Evolutionary conservation across 129 eudicot species (phyloP), one percentile per base, ranked within the genome.

Genomic region (Flaveria robusta): DNA sequence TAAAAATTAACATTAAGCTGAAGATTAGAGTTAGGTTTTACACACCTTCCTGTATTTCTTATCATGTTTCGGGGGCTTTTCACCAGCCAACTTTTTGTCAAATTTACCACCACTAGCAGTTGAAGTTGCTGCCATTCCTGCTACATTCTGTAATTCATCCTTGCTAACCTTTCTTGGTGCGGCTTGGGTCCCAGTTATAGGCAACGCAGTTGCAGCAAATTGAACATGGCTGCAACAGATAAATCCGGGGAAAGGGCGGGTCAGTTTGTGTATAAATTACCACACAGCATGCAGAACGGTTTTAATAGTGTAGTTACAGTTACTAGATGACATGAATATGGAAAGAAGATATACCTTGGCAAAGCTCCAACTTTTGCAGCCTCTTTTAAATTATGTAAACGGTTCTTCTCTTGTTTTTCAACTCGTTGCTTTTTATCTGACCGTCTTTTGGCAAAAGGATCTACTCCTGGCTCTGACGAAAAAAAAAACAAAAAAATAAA

Each of bases 91-190:
- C 42, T 89, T 95, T 88, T 91, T 95, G 86, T 91, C 97, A 71
- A 95, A 95, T 81, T 95, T 95, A 43, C 99, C 99, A 23, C 96
- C 93, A 47, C 99, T 95, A 26, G 99, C 99, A n/a, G 99, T 95
- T 68, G 99, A 80, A 77, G 87, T 89, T 77, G 96, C 97, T 37
- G 99, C 99, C 89, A 90, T 83, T 66, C 99, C 99, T 45, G 97
- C 99, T 37, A 95, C 96, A 82, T 87, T 88, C 68, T 82, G 91
- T 16, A 95, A 73, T 80, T 89, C 97, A 43, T 83, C 91, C 75
- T 95, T 95, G 82, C 92, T 83, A 29, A 86, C 85, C 82, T 88
- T 91, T 77, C 86, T 91, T 27, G 97, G 92, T 42, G 82, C 87
- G 50, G 95, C 78, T 83, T 89, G 89, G 24, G 88, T 86, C 66